Evolutionary conservation across 2,329 filamentous ascomycete genomes (phyloP), one percentile per base, ranked within the genome.

Genomic region (Decorospora gaudefroyi): DNA sequence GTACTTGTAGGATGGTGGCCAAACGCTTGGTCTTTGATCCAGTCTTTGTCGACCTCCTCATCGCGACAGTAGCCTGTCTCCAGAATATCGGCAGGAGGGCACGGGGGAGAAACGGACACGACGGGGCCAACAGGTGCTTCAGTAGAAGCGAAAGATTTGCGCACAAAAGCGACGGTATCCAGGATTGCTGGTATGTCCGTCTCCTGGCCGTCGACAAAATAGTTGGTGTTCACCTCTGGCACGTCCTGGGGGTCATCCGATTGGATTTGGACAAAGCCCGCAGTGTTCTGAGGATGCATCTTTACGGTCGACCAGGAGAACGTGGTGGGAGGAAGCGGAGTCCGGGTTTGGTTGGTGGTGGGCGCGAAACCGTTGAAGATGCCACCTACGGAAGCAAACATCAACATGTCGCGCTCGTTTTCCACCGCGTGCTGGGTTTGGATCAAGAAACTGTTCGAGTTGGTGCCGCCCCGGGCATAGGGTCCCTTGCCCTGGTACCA

Each of bases 231-330:
- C 52, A 88, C 83, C 4, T 78, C 63, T 0, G 85, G 85, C 1
- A 73, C 71, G 37, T 86, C 83, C 0, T 77, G 76, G 0, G 85
- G 84, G 59, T 88, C 78, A 0, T 76, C 67, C 0, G 79, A 82
- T 8, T 72, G 72, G 6, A 88, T 76, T 7, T 68, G 75, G 4
- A 89, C 82, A 1, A 75, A 77, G 4, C 86, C 85, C 2, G 61
- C 72, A 61, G 66, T 62, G 59, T 87, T 86, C 32, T 79, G 78
- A 0, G 83, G 76, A 56, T 84, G 82, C 0, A 78, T 77, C 64
- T 85, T 83, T 31, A 87, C 72, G 0, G 77, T 74, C n/a, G 65
- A 66, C 75, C 74, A 78, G 2, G 72, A 69, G 26, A 57, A 58
- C 4, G 49, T 57, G 3, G 31, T 49, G 1, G 48, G 46, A 19